Conservation (phyloP, 176 grass and related monocot species). For the Cenchrus fungigraminus region DNA sequence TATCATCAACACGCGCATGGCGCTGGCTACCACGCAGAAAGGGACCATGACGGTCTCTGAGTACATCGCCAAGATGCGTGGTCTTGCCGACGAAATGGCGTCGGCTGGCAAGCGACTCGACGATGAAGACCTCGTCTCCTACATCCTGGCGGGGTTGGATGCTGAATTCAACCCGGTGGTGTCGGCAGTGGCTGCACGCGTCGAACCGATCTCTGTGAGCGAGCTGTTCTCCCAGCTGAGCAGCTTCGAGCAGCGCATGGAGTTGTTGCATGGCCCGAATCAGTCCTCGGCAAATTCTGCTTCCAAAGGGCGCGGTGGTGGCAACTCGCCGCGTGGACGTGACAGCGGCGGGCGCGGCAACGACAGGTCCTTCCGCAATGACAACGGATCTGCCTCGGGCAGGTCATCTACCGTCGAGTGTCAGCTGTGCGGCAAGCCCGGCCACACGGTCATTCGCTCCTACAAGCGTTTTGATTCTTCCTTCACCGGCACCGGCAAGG, state of each 20-base stretch:
- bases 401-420: too few species aligned
- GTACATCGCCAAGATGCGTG: background rate
- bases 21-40: background rate
- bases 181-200: background rate
- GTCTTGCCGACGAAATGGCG: background rate
- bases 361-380: too few species aligned
- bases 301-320: background rate
- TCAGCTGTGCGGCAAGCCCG: too few species aligned
- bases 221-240: background rate
- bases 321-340: background rate
- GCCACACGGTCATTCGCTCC: too few species aligned
- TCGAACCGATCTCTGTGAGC: background rate
- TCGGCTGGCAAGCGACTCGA: background rate
- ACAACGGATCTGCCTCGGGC: too few species aligned
- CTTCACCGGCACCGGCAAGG: too few species aligned
- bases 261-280: background rate
- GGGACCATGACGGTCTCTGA: background rate
- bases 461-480: too few species aligned
- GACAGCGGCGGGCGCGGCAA: background rate
- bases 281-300: too few species aligned
- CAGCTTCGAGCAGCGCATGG: background rate
- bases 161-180: background rate
- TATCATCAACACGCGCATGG: too few species aligned
- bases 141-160: background rate
- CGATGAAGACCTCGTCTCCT: background rate